Conservation (phyloP, 805 yeast species). For the Starmera quercuum region DNA sequence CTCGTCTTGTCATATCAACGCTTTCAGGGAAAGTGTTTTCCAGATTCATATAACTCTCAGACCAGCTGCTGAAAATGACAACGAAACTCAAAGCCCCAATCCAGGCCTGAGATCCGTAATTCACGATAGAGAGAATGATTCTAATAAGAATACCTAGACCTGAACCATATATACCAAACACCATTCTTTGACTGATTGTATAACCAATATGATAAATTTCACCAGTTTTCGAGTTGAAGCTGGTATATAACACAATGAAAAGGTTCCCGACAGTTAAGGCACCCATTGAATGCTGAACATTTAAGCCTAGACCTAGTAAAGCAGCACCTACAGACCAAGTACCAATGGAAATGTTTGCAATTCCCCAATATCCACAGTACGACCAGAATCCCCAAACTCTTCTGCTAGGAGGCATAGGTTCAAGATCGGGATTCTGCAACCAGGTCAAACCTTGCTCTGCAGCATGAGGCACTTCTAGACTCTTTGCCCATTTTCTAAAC, state of each 20-base stretch:
- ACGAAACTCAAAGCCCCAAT: conserved; percentile 34
- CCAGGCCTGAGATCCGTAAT: conserved; percentile 36
- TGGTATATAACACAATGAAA: conserved; percentile 27
- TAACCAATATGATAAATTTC: conserved; percentile 31
- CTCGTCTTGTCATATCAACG: conserved; percentile 32
- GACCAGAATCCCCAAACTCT: conserved; percentile 30
- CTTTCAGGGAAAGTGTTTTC: conserved; percentile 28
- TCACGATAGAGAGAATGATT: conserved; percentile 31
- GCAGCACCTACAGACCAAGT: conserved; percentile 33
- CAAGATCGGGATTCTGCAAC: conserved; percentile 27
- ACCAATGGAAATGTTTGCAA: conserved; percentile 26
- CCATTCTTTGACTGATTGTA: conserved; percentile 27
- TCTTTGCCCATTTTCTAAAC: too few species aligned
- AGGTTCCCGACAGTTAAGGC: conserved; percentile 30
- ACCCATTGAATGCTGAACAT: conserved; percentile 33
- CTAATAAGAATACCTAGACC: conserved; percentile 31
- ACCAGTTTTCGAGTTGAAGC: conserved; percentile 32
- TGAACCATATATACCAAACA: conserved; percentile 35
- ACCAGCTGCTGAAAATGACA: conserved; percentile 28
- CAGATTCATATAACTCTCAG: conserved; percentile 26
- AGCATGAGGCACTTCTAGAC: conserved; percentile 18
- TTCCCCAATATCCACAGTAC: conserved; percentile 27
- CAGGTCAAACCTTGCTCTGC: conserved; percentile 10
- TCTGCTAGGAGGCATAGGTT: conserved; percentile 30
- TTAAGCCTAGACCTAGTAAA: conserved; percentile 28